Evolutionary conservation across 352 stramenopile genomes (phyloP).

Genomic region (Phytophthora colocasiae): DNA sequence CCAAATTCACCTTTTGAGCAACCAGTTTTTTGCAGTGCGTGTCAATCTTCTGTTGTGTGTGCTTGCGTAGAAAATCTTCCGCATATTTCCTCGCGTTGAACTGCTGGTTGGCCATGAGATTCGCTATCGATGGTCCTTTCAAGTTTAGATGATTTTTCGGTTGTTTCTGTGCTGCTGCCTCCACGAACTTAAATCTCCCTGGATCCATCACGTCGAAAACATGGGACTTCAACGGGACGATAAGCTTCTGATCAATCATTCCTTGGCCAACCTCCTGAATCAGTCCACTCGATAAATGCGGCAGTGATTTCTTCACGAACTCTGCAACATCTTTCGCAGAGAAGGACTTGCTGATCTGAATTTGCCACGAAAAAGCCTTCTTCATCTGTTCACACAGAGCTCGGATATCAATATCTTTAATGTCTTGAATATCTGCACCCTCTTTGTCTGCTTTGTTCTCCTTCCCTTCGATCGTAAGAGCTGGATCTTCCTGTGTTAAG

Average conservation of each 20-base stretch:
- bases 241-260: slow-evolving; percentile 74
- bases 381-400: slow-evolving; percentile 79
- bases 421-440: slow-evolving; percentile 22
- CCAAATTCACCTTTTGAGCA: slow-evolving; percentile 60
- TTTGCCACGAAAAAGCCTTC: slow-evolving; percentile 68
- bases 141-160: slow-evolving; percentile 78
- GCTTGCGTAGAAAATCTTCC: slow-evolving; percentile 80
- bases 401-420: slow-evolving; percentile 61
- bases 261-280: slow-evolving; percentile 68
- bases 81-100: slow-evolving; percentile 83
- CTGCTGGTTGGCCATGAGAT: slow-evolving; percentile 72
- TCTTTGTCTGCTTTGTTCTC: slow-evolving; percentile 22
- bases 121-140: slow-evolving; percentile 74
- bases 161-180: slow-evolving; percentile 52
- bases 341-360: slow-evolving; percentile 84
- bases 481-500: slow-evolving; percentile 5
- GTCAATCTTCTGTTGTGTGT: slow-evolving; percentile 80
- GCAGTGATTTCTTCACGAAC: slow-evolving; percentile 62
- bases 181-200: slow-evolving; percentile 70
- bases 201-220: slow-evolving; percentile 69
- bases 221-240: slow-evolving; percentile 80
- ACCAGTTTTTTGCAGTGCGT: slow-evolving; percentile 78
- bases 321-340: slow-evolving; percentile 69
- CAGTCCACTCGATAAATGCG: slow-evolving; percentile 42
- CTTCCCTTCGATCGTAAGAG: slow-evolving; percentile 6